Evolutionary conservation across 2,329 filamentous ascomycete genomes (phyloP).

Genomic region (Exophiala phaeomuriformis): DNA sequence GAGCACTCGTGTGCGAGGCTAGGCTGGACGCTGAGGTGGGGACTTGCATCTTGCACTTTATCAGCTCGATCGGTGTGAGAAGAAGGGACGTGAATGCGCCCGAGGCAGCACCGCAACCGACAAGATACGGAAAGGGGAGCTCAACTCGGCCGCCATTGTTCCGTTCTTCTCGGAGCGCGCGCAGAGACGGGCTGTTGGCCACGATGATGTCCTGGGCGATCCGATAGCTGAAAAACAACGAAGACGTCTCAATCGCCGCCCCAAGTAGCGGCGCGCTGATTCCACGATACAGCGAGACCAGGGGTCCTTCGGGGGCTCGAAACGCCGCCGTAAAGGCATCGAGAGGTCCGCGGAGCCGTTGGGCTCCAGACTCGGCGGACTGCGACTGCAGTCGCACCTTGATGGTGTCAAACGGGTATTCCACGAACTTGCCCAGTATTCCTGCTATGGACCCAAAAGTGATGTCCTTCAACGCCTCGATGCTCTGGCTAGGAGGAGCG

Average conservation of each 20-base stretch:
- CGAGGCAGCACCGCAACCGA: constrained; percentile 74
- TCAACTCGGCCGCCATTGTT: constrained; percentile 32
- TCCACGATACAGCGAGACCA: constrained; percentile 72
- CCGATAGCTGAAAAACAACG: constrained; percentile 85
- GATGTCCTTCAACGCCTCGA: constrained; percentile 76
- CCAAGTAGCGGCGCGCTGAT: constrained; percentile 86
- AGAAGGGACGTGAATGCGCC: constrained; percentile 85
- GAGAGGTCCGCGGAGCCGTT: constrained; percentile 56
- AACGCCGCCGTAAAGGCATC: constrained; percentile 76
- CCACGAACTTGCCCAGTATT: constrained; percentile 87
- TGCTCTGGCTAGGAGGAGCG: constrained; percentile 39
- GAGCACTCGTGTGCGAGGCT: constrained; percentile 36
- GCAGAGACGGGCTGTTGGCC: constrained; percentile 50
- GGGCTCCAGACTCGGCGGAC: constrained; percentile 60
- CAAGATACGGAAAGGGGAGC: constrained; percentile 67
- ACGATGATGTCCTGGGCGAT: constrained; percentile 57
- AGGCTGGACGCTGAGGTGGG: constrained; percentile 35
- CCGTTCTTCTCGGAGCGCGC: constrained; percentile 24
- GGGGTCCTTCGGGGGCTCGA: constrained; percentile 72
- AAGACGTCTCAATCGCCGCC: constrained; percentile 85
- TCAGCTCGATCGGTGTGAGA: constrained; percentile 88
- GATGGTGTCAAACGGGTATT: constrained; percentile 97
- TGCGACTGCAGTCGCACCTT: constrained; percentile 98
- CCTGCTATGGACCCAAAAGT: constrained; percentile 81
- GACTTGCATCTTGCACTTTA: constrained; percentile 98